A percentile compares a stretch with the other conserved stretches of the same genome.
These are phyloP conservation scores for Stemphylium vesicarium DNA, from an alignment of 2,329 filamentous ascomycete genomes.

Conservation along the genomic window DNA sequence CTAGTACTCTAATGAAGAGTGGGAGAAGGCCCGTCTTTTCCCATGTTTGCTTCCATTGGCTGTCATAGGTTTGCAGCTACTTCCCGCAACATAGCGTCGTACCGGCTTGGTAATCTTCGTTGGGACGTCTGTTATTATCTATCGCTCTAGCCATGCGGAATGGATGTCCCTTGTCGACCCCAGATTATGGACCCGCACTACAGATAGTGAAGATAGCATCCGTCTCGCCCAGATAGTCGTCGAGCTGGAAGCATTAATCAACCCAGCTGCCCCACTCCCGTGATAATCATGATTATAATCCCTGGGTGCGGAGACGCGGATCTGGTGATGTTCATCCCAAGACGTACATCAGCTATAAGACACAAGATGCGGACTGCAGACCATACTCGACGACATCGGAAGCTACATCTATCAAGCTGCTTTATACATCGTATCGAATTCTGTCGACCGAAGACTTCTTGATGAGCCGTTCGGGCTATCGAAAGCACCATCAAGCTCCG, in stretches of 20 bases:
- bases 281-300: background rate
- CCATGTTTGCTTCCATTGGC: background rate
- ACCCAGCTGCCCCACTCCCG: conserved; percentile 15
- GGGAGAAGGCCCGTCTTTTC: background rate
- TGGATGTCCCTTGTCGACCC: conserved; percentile 1
- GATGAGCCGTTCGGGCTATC: background rate
- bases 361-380: too few species aligned
- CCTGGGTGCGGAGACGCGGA: background rate
- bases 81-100: background rate
- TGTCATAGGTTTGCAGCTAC: background rate
- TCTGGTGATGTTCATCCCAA: too few species aligned
- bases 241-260: background rate
- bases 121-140: background rate
- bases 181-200: conserved; percentile 7
- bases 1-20: background rate
- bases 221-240: conserved; percentile 10
- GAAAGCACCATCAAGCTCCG: background rate
- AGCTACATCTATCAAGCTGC: too few species aligned
- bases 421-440: too few species aligned
- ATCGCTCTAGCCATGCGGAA: background rate
- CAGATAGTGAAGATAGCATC: conserved; percentile 19
- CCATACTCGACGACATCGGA: too few species aligned
- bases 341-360: too few species aligned
- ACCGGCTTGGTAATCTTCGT: background rate
- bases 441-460: background rate